Percentiles rank a stretch among this genome's conserved stretches.
phyloP scores from a whole-genome alignment of 805 yeast genomes.

The Zygosaccharomyces rouxii region DNA sequence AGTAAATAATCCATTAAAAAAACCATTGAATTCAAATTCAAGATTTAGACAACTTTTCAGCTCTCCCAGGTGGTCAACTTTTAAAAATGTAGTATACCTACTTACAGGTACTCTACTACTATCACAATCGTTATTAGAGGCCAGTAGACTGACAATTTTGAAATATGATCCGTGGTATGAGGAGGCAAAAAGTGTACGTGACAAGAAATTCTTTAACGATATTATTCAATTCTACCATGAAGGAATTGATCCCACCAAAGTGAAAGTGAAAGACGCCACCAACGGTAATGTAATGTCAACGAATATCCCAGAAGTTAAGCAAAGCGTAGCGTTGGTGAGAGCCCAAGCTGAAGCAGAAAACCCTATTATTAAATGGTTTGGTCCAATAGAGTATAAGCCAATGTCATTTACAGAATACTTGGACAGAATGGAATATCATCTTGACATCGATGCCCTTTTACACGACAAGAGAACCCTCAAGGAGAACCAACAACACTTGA shows the following conservation, averaged over 20 bases:
- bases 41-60: constrained; percentile 16
- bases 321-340: constrained; percentile 36
- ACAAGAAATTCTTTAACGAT: constrained; percentile 36
- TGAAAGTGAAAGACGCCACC: constrained; percentile 32
- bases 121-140: constrained; percentile 55
- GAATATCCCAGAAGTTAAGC: constrained; percentile 33
- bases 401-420: constrained; percentile 41
- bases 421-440: constrained; percentile 31
- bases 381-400: constrained; percentile 55
- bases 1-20: background rate
- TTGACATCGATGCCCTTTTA: constrained; percentile 30
- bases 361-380: constrained; percentile 57
- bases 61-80: constrained; percentile 27
- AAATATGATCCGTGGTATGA: constrained; percentile 69
- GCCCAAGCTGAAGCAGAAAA: constrained; percentile 47
- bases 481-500: constrained; percentile 16
- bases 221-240: constrained; percentile 33
- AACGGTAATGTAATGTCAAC: constrained; percentile 29
- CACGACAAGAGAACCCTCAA: constrained; percentile 19
- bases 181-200: constrained; percentile 55
- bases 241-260: constrained; percentile 34
- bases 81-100: constrained; percentile 34
- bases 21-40: constrained; percentile 7
- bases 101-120: constrained; percentile 44
- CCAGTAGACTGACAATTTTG: constrained; percentile 42